Evolutionary conservation across 768 basidiomycete genomes (phyloP).

Genomic region (Mrakia frigida): DNA sequence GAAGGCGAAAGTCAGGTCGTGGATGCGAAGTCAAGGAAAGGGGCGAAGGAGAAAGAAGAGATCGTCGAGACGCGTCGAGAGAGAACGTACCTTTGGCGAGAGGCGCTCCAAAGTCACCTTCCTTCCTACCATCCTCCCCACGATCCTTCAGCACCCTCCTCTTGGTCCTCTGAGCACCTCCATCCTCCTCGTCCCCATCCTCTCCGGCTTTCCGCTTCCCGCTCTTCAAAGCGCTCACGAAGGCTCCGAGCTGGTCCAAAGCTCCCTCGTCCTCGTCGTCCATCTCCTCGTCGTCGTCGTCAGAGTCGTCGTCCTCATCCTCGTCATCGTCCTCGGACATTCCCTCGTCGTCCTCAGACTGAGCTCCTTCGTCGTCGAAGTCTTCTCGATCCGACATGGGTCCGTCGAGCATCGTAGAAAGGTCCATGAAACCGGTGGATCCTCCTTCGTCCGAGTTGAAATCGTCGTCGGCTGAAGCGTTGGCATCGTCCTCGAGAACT

Average conservation of each 20-base stretch:
- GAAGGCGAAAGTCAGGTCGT: constrained; percentile 20
- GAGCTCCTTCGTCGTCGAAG: constrained; percentile 29
- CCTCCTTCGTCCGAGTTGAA: constrained; percentile 45
- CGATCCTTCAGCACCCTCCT: constrained; percentile 63
- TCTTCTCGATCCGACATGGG: constrained; percentile 26
- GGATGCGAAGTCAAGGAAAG: constrained; percentile 34
- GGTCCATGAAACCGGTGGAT: constrained; percentile 41
- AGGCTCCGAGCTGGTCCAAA: constrained; percentile 63
- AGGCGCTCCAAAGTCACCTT: constrained; percentile 63
- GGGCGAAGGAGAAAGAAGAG: not conserved
- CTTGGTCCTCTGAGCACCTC: constrained; percentile 46
- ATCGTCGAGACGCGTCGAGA: not conserved
- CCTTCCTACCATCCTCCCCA: constrained; percentile 65
- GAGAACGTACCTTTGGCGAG: constrained; percentile 38
- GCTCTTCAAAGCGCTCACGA: constrained; percentile 64
- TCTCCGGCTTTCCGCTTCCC: constrained; percentile 63
- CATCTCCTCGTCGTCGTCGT: constrained; percentile 36
- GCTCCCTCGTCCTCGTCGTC: constrained; percentile 44
- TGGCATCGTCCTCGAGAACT: constrained; percentile 31
- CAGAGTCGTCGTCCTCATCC: constrained; percentile 50
- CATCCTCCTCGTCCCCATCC: constrained; percentile 43
- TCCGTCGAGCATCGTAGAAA: constrained; percentile 30
- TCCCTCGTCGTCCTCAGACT: constrained; percentile 34
- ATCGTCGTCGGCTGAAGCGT: constrained; percentile 34
- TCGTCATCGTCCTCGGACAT: constrained; percentile 47